Conservation (phyloP, 148 eudicot genomes). For the Cornus kousa region DNA sequence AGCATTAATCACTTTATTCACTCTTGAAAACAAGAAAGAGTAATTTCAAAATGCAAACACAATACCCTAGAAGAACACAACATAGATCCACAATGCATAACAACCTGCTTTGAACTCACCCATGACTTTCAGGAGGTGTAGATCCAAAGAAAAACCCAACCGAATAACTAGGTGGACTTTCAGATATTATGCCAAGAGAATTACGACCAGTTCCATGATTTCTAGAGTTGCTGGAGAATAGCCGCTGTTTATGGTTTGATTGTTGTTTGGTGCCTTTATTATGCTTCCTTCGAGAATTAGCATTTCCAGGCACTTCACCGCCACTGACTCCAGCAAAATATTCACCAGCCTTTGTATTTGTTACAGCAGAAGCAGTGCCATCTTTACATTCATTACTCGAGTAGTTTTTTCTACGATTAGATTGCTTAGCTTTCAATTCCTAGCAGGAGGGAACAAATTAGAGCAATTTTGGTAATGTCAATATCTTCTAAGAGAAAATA, state of each 20-base stretch:
- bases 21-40: neutral
- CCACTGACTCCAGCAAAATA: slow-evolving; percentile 38
- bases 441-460: slow-evolving; percentile 26
- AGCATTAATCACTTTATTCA: neutral
- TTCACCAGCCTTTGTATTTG: slow-evolving; percentile 34
- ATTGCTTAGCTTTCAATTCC: slow-evolving; percentile 72
- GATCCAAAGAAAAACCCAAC: slow-evolving; percentile 93
- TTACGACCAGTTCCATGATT: slow-evolving; percentile 57
- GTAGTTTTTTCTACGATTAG: slow-evolving; percentile 43
- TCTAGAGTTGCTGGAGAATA: slow-evolving; percentile 57
- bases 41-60: slow-evolving; percentile 6
- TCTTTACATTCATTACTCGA: slow-evolving; percentile 46
- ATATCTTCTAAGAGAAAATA: neutral
- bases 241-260: slow-evolving; percentile 55
- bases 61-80: neutral
- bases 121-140: slow-evolving; percentile 85
- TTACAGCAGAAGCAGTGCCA: slow-evolving; percentile 25
- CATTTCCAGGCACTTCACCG: slow-evolving; percentile 42
- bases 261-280: slow-evolving; percentile 66
- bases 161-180: slow-evolving; percentile 90
- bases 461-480: neutral
- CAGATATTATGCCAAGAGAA: slow-evolving; percentile 57
- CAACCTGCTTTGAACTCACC: slow-evolving; percentile 44
- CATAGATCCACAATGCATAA: neutral
- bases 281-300: slow-evolving; percentile 58